Evolutionary conservation across 768 basidiomycete genomes (phyloP).

Genomic region (Serendipita sp.): DNA sequence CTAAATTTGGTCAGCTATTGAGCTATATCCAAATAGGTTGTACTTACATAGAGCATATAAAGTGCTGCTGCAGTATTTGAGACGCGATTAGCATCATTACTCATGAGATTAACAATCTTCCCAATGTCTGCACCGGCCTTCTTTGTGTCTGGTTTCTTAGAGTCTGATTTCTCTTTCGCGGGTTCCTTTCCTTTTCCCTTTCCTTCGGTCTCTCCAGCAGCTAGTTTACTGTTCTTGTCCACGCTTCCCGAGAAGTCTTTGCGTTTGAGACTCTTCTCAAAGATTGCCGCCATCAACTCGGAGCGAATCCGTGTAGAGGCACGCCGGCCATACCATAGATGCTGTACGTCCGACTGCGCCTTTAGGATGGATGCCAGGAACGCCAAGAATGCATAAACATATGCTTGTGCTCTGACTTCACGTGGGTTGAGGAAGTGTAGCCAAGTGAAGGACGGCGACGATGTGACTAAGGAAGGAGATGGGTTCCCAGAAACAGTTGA

Average conservation of each 20-base stretch:
- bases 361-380: conserved; percentile 9
- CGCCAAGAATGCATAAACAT: conserved; percentile 9
- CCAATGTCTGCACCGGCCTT: conserved; percentile 19
- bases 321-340: conserved; percentile 19
- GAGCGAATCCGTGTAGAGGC: conserved; percentile 18
- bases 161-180: conserved; percentile 6
- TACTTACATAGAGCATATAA: conserved; percentile 4
- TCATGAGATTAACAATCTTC: conserved; percentile 23
- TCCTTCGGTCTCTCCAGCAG: neutral
- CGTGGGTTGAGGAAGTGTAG: conserved; percentile 13
- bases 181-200: conserved; percentile 5
- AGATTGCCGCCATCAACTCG: conserved; percentile 21
- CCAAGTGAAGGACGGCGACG: conserved; percentile 16
- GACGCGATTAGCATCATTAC: conserved; percentile 13
- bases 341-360: conserved; percentile 11
- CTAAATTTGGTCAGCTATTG: conserved; percentile 11
- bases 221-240: conserved; percentile 2
- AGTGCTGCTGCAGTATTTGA: neutral
- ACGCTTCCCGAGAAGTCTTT: conserved; percentile 23
- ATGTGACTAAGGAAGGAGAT: conserved; percentile 10
- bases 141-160: conserved; percentile 6
- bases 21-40: neutral
- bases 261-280: conserved; percentile 23
- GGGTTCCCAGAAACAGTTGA: neutral
- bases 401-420: conserved; percentile 3